Evolutionary conservation across 805 yeast species (phyloP).

Genomic region (Candida silvatica): DNA sequence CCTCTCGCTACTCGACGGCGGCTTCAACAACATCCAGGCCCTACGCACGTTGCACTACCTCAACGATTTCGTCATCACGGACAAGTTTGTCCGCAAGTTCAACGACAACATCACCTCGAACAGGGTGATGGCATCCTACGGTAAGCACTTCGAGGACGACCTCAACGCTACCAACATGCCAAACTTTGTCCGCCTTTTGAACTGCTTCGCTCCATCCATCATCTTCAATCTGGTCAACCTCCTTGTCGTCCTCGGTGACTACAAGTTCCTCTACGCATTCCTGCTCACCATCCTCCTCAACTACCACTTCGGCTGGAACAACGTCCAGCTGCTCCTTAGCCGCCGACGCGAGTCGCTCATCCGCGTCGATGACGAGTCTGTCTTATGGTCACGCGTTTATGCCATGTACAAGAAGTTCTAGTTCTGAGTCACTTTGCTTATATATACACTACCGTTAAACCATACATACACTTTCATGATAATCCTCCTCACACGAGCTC

Average conservation of each 20-base stretch:
- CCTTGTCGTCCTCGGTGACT: constrained; percentile 20
- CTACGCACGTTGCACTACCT: constrained; percentile 16
- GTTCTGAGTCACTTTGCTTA: constrained; percentile 1
- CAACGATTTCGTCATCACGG: constrained; percentile 14
- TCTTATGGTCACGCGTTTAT: constrained; percentile 22
- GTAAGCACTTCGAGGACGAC: constrained; percentile 22
- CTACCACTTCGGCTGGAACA: constrained; percentile 43
- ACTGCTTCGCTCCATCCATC: constrained; percentile 10
- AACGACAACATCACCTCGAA: constrained; percentile 11
- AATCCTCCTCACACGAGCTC: no score
- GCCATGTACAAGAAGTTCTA: constrained; percentile 19
- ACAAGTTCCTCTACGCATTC: constrained; percentile 32
- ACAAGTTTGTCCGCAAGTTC: constrained; percentile 16
- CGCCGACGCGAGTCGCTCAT: constrained; percentile 9
- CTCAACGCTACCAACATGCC: constrained; percentile 12
- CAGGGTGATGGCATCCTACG: constrained; percentile 10
- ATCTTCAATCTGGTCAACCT: constrained; percentile 16
- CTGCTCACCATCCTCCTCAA: constrained; percentile 33
- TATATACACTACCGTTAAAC: neutral
- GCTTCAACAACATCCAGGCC: constrained; percentile 8
- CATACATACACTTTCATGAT: no score
- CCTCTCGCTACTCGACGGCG: constrained; percentile 8
- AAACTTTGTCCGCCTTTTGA: constrained; percentile 12
- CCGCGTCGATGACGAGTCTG: constrained; percentile 16
- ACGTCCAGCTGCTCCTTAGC: constrained; percentile 19